Base-by-base conservation (phyloP, 306 rosid genomes). In the Fragaria ananassa region DNA sequence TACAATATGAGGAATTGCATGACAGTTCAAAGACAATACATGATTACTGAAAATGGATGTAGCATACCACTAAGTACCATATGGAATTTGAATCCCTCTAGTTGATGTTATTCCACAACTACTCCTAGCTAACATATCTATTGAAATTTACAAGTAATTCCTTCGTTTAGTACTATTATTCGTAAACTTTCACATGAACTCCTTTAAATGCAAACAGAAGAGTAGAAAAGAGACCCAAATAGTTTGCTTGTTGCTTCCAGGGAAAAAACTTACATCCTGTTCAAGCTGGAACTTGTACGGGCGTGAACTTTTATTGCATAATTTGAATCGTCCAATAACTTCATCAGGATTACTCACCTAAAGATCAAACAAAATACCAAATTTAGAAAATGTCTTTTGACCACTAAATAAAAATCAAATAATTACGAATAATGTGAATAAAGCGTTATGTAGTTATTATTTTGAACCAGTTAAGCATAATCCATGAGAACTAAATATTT, bases 211-310 rank as follows among this genome's bases (percentile, higher is more conserved):
- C 31, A 71, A 39, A 31, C 14, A 6, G n/a, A 6, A 68, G 41
- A 70, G 76, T 21, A 58, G 31, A 39, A n/a, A 56, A 27, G 39
- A 70, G 44, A 76, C 50, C 41, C 50, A 63, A 61, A 25, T 27
- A 4, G 50, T 17, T 42, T 69, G 61, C 47, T 3, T 62, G 46
- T 60, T 34, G n/a, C 23, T 74, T 68, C 39, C 12, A 46, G 70
- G 68, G 3, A 13, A 51, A 73, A 79, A 61, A 53, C 96, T 90
- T 88, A 90, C 96, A 78, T 90, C 96, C 80, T 88, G 87, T 72
- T 90, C 96, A 62, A 90, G 92, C 79, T 88, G 92, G 76, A 83
- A 81, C 80, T 85, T 88, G 76, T 77, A 83, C 17, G 76, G 78
- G 79, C 73, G 75, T 47, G 76, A 76, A 77, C 71, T 78, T 73